A percentile compares a stretch with the other conserved stretches of the same genome.
These are phyloP conservation scores for Candida nitratophila DNA, from an alignment of 805 yeast species.

Conservation along the genomic window DNA sequence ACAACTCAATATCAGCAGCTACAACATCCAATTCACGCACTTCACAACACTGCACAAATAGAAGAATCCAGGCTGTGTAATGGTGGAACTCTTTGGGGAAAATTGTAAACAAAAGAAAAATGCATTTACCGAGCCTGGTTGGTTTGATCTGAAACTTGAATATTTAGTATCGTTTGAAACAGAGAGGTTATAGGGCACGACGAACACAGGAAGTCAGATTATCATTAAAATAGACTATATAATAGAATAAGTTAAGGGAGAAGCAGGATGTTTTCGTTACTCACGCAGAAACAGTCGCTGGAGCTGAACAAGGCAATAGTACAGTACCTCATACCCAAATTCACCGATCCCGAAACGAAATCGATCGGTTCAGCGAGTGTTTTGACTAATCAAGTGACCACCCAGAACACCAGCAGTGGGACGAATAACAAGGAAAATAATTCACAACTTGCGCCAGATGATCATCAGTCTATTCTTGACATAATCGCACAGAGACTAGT, in stretches of 20 bases:
- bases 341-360: no score
- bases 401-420: background rate
- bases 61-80: no score
- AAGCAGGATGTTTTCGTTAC: slow-evolving; percentile 8
- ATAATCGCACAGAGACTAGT: slow-evolving; percentile 1
- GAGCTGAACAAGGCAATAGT: slow-evolving; percentile 31
- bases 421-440: background rate
- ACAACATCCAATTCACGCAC: no score
- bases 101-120: no score
- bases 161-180: no score
- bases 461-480: background rate
- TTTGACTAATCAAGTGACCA: background rate
- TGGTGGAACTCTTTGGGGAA: no score
- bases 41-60: no score
- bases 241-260: background rate
- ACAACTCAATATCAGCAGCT: no score
- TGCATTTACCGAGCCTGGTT: no score
- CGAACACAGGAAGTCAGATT: no score
- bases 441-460: slow-evolving; percentile 1
- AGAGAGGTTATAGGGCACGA: no score
- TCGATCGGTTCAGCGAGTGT: background rate
- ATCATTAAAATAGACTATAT: no score
- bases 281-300: slow-evolving; percentile 25
- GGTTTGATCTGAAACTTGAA: background rate
- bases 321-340: slow-evolving; percentile 21